Conservation (phyloP, 495 filamentous ascomycete species). For the Penicillium bovifimosum region DNA sequence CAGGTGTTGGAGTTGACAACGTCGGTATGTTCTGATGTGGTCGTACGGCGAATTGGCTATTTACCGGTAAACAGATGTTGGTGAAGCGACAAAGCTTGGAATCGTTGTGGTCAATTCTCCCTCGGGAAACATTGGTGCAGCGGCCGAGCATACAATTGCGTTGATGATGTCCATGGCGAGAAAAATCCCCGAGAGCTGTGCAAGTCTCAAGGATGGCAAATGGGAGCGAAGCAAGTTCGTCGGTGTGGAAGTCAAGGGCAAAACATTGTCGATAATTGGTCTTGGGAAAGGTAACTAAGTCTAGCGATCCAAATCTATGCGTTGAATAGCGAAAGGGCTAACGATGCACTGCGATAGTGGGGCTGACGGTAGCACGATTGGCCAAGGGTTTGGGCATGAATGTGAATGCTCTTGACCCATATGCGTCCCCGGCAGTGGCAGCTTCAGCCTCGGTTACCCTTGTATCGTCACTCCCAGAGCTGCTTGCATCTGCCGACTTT, state of each 20-base stretch:
- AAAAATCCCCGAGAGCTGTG: constrained; percentile 56
- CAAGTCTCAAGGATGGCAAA: constrained; percentile 52
- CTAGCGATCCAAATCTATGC: background rate
- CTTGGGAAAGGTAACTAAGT: constrained; percentile 53
- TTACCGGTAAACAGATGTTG: constrained; percentile 41
- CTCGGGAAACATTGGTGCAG: constrained; percentile 63
- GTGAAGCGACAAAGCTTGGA: constrained; percentile 56
- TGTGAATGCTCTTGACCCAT: constrained; percentile 61
- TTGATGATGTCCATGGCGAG: constrained; percentile 60
- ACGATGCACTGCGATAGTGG: constrained; percentile 37
- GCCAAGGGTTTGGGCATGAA: constrained; percentile 66
- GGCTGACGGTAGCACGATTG: constrained; percentile 63
- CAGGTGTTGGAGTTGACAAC: constrained; percentile 73
- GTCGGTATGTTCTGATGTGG: constrained; percentile 35
- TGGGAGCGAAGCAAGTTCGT: constrained; percentile 68
- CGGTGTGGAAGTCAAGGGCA: constrained; percentile 65
- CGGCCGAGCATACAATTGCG: constrained; percentile 64
- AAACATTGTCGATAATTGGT: constrained; percentile 62
- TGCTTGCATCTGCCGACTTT: constrained; percentile 61
- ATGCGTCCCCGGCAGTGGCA: constrained; percentile 57
- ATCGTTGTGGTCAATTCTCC: constrained; percentile 70
- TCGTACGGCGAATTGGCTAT: background rate
- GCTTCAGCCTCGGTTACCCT: constrained; percentile 52
- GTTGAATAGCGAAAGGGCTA: too few relatives aligned
- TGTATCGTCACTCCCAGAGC: constrained; percentile 43